phyloP scores from a whole-genome alignment of 2,329 filamentous ascomycete genomes.

The Calcarisporium arbuscula region DNA sequence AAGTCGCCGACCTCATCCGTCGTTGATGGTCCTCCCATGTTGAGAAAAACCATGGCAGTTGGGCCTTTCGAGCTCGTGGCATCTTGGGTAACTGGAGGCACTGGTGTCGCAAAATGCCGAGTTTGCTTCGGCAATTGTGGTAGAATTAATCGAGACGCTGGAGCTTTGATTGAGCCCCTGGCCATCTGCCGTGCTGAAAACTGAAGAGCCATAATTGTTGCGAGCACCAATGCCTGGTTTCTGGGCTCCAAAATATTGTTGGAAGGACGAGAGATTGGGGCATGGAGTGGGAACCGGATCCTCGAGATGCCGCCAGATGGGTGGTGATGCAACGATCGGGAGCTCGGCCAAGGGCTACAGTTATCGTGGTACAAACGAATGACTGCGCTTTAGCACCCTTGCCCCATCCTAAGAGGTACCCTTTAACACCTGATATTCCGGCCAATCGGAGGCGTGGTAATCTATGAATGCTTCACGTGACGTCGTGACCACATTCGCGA shows the following conservation, averaged over 20 bases:
- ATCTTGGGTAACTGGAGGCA: slow-evolving; percentile 76
- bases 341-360: too few relatives aligned
- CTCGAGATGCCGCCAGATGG: too few relatives aligned
- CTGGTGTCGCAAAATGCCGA: slow-evolving; percentile 33
- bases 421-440: background rate
- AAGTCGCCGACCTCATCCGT: slow-evolving; percentile 85
- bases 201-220: slow-evolving; percentile 25
- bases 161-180: slow-evolving; percentile 17
- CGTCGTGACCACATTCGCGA: slow-evolving; percentile 18
- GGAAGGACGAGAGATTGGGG: too few relatives aligned
- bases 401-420: slow-evolving; percentile 8
- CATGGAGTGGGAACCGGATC: too few relatives aligned
- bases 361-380: too few relatives aligned
- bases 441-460: slow-evolving; percentile 22
- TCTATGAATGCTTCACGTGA: slow-evolving; percentile 21
- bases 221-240: too few relatives aligned
- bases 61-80: slow-evolving; percentile 65
- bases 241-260: too few relatives aligned
- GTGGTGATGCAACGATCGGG: too few relatives aligned
- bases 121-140: slow-evolving; percentile 23
- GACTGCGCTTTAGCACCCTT: background rate
- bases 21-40: slow-evolving; percentile 94
- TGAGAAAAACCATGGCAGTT: slow-evolving; percentile 97
- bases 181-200: slow-evolving; percentile 23
- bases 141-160: slow-evolving; percentile 19